Conservation (phyloP, 495 filamentous ascomycete species). For the Glonium stellatum region DNA sequence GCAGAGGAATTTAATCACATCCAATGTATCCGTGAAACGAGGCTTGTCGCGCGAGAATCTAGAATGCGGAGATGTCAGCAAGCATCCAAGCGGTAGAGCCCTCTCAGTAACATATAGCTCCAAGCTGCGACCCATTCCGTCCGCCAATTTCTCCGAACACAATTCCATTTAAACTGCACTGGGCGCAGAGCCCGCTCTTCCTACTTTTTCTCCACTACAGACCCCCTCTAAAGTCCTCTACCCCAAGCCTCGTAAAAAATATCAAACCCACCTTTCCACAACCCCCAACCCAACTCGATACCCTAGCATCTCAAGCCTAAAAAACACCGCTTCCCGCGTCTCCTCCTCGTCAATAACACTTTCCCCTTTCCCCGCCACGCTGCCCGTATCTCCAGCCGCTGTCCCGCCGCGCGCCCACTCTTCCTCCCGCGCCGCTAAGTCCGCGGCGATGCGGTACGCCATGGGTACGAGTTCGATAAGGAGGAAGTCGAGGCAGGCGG, state of each 20-base stretch:
- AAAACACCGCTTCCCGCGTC: constrained; percentile 73
- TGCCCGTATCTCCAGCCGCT: constrained; percentile 1
- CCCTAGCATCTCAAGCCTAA: constrained; percentile 73
- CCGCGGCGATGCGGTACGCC: constrained; percentile 69
- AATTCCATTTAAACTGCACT: not conserved
- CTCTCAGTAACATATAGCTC: not conserved
- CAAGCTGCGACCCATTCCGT: not conserved
- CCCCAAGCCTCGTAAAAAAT: not conserved
- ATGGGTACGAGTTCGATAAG: constrained; percentile 95
- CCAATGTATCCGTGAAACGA: constrained; percentile 43
- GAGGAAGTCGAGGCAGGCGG: constrained; percentile 82
- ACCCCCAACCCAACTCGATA: constrained; percentile 91
- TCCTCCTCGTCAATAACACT: constrained; percentile 63
- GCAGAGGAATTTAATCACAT: constrained; percentile 87
- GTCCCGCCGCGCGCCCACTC: constrained; percentile 19
- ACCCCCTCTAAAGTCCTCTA: not conserved
- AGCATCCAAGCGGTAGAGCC: not conserved
- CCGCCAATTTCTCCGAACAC: not conserved
- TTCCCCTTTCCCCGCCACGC: constrained; percentile 5
- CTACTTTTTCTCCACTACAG: not conserved
- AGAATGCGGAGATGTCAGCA: constrained; percentile 6
- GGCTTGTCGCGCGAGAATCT: constrained; percentile 86
- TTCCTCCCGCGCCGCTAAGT: constrained; percentile 40
- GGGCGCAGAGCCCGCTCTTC: not conserved
- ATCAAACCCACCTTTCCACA: constrained; percentile 67